These are phyloP conservation scores for Vigna angularis DNA, from an alignment of 306 rosid genomes.

Conservation along the genomic window DNA sequence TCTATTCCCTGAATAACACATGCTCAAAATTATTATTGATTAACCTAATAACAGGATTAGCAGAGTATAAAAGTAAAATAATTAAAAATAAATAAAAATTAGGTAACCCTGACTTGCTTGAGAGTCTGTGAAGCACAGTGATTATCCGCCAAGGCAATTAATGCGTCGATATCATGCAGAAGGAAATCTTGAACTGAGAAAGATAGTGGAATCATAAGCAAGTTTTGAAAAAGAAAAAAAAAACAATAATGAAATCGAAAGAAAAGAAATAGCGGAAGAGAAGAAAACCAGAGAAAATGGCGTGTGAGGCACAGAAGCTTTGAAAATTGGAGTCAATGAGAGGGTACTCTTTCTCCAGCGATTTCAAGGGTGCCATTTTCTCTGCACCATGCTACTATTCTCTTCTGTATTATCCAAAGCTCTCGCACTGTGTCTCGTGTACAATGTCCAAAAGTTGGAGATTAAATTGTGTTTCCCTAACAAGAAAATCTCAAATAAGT, in stretches of 20 bases:
- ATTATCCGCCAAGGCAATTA: constrained; percentile 42
- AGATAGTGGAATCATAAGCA: constrained; percentile 26
- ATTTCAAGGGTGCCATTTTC: constrained; percentile 54
- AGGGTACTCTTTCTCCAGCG: constrained; percentile 48
- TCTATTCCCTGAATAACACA: constrained; percentile 49
- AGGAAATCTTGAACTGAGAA: constrained; percentile 81
- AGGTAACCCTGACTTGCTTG: constrained; percentile 62
- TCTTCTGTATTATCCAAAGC: too few species aligned
- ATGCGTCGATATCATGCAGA: constrained; percentile 57
- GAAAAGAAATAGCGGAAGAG: not conserved
- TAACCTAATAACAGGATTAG: constrained; percentile 10
- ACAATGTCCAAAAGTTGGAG: too few species aligned
- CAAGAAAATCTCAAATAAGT: too few species aligned
- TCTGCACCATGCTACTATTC: not conserved
- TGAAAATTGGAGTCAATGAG: constrained; percentile 46
- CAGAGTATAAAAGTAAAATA: not conserved
- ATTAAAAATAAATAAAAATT: not conserved
- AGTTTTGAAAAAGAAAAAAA: constrained; percentile 1
- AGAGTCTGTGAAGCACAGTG: constrained; percentile 37
- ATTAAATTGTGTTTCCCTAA: too few species aligned
- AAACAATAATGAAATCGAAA: not conserved
- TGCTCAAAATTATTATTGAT: constrained; percentile 1
- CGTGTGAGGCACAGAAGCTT: constrained; percentile 51
- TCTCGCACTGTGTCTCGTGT: too few species aligned
- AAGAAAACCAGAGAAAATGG: constrained; percentile 47